Evolutionary conservation across 495 filamentous ascomycete species (phyloP), one percentile per base, ranked within the genome.

Genomic region (Penicillium atrosanguineum): DNA sequence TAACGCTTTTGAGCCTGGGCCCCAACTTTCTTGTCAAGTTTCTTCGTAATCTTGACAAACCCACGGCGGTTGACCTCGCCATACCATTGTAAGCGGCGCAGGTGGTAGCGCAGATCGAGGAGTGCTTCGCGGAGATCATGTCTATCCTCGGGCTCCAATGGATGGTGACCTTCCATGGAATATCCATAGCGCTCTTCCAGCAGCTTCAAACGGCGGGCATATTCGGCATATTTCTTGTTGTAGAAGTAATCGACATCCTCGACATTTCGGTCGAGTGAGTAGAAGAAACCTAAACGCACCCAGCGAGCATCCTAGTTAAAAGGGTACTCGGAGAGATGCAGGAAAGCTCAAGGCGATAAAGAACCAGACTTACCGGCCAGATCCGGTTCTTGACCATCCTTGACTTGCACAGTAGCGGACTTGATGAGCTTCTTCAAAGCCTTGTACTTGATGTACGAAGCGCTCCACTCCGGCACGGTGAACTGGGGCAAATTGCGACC

Each of bases 31-130:
- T 96, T 96, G 73, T 96, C 91, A 19, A 95, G 76, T 69, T 98
- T 98, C 77, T 97, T 98, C 19, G 91, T 93, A 70, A 98, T 97
- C 73, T 98, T 98, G 60, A 95, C 80, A 62, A 98, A 98, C 0
- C 94, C 94, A 52, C 89, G 82, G 34, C 92, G 82, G 64, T 98
- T 98, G 59, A 97, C 91, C 73, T 97, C 94, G 25, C 91, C 95
- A 57, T 96, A 97, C 92, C 92, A 97, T 70, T 95, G 88, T 53
- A 98, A 77, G 57, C 97, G 97, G 40, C 93, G 82, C 52, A 97
- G 69, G 55, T 94, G 88, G 44, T 86, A 85, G 40, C 94, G 81
- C 46, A 97, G 79, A 63, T 97, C 94, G 26, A 97, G 80, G 45
- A 97, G 77, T 34, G 92, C 89, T 36, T 86, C 88, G 74, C 93